Base-by-base conservation (phyloP, 176 grass and related monocot species). In the Triticum dicoccoides region DNA sequence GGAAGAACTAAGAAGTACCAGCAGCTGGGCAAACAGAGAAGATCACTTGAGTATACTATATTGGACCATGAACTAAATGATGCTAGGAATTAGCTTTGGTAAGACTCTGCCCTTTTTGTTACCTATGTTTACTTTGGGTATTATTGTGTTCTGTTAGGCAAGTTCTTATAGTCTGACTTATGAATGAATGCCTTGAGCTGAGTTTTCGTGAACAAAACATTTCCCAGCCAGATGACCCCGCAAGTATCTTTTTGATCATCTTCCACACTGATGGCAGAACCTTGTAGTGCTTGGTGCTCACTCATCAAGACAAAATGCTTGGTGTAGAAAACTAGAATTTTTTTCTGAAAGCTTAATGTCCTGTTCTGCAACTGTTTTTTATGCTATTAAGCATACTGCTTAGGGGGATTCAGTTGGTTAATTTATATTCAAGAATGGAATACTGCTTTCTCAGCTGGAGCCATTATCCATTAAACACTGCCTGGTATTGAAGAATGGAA, bases 1-100 rank as follows among this genome's bases (percentile, higher is more conserved):
- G 94, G 93, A 98, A 91, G 93, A 98, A 63, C 93, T 94, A 92
- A 84, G 86, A 93, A 96, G 64, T 98, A 98, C 88, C 96, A 98
- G 88, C 87, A 96, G 75, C 82, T 90, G 23, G 96, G 96, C 90
- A 98, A 96, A 79, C 92, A 98, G 80, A 88, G 90, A 83, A 91
- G 93, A 86, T 93, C 96, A 17, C 92, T 91, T 4, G 93, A 94
- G 67, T 96, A 98, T 92, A 96, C 88, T 65, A 91, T 98, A 86
- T 92, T 96, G 86, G 93, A 96, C 61, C 92, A 94, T 89, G 93
- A 98, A 88, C 87, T 92, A 37, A 92, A 91, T 92, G 92, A 94
- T 63, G 92, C 94, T 76, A 92, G 90, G 89, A 88, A 87, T 85
- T 98, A 61, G 92, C 84, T 56, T 89, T 78, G 41, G 93, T 98